Evolutionary conservation across 805 yeast genomes (phyloP).

Genomic region (Barnettozyma salicaria): DNA sequence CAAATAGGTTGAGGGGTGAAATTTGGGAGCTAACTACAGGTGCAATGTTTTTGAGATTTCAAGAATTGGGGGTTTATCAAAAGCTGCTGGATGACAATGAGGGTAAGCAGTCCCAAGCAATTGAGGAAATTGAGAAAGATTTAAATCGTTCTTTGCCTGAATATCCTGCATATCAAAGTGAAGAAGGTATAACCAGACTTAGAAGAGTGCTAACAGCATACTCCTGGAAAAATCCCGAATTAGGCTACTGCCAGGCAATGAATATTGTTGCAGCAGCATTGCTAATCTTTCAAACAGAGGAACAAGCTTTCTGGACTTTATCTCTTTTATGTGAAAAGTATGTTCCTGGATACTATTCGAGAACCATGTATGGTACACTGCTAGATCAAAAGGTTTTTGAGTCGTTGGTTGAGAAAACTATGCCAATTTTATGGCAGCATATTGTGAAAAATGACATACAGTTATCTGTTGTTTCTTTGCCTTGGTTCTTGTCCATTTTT

Average conservation of each 20-base stretch:
- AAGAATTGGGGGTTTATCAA: slow-evolving; percentile 54
- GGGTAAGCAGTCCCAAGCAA: slow-evolving; percentile 69
- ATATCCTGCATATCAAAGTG: slow-evolving; percentile 85
- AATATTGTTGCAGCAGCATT: slow-evolving; percentile 83
- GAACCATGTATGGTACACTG: slow-evolving; percentile 95
- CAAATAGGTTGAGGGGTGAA: slow-evolving; percentile 93
- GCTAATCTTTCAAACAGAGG: slow-evolving; percentile 84
- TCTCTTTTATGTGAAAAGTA: slow-evolving; percentile 73
- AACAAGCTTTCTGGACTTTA: slow-evolving; percentile 94
- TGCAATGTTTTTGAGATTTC: slow-evolving; percentile 66
- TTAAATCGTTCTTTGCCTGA: slow-evolving; percentile 92
- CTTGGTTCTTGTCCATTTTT: slow-evolving; percentile 92
- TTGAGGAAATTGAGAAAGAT: slow-evolving; percentile 96
- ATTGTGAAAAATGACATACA: slow-evolving; percentile 77
- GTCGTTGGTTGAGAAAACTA: slow-evolving; percentile 76
- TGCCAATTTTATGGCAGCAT: slow-evolving; percentile 87
- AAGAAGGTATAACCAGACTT: slow-evolving; percentile 78
- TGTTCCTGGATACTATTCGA: slow-evolving; percentile 94
- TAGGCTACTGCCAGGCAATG: slow-evolving; percentile 99
- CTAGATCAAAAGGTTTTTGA: slow-evolving; percentile 93
- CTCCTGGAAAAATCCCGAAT: slow-evolving; percentile 94
- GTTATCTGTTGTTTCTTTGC: slow-evolving; percentile 84
- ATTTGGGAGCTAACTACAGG: slow-evolving; percentile 93
- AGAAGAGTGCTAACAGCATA: slow-evolving; percentile 89
- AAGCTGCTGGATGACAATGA: slow-evolving; percentile 52